Conservation (phyloP, 192 early-diverging fungal genomes). For the Cetraspora pellucida region DNA sequence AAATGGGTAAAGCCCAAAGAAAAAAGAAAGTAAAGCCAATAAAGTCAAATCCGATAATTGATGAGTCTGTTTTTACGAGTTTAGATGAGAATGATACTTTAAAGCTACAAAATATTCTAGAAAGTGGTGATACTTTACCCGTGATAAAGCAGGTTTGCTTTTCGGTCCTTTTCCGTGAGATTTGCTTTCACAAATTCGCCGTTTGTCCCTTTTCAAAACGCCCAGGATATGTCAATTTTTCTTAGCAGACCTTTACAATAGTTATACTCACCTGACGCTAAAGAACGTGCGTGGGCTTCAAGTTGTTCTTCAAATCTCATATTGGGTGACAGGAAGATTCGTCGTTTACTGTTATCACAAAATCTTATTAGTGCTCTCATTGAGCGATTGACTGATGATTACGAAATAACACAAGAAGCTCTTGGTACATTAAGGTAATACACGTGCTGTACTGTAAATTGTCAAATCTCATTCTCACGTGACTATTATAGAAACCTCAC, state of each 20-base stretch:
- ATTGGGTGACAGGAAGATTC: slow-evolving; percentile 61
- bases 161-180: too few species aligned
- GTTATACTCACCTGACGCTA: slow-evolving; percentile 65
- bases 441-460: background rate
- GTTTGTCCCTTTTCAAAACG: background rate
- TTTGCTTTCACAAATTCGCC: background rate
- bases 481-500: slow-evolving; percentile 58
- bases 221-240: background rate
- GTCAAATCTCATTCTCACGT: too few species aligned
- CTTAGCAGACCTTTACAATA: slow-evolving; percentile 33
- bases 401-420: slow-evolving; percentile 73
- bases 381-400: slow-evolving; percentile 70
- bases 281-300: slow-evolving; percentile 87
- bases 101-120: background rate
- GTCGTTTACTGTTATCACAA: slow-evolving; percentile 75
- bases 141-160: slow-evolving; percentile 2
- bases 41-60: background rate
- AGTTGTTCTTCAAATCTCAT: slow-evolving; percentile 84
- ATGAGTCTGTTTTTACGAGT: background rate
- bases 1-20: background rate
- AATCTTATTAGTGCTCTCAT: slow-evolving; percentile 68
- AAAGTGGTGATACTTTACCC: background rate
- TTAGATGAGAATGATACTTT: background rate
- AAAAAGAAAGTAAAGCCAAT: background rate
- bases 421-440: slow-evolving; percentile 68